Conservation (phyloP, 116 monocot genomes). For the Dioscorea cayenensis region DNA sequence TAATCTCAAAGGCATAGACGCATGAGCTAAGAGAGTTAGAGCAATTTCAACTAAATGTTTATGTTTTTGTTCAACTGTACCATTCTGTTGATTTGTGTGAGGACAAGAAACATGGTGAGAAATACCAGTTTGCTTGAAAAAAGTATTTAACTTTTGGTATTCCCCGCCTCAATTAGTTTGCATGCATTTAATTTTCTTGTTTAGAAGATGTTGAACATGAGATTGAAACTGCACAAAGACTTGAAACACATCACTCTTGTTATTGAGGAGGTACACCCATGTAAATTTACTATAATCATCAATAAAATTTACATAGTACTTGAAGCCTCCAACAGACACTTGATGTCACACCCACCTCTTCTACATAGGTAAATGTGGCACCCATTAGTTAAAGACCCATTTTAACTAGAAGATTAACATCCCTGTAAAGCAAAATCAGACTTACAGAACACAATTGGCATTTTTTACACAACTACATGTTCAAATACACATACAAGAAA, state of each 20-base stretch:
- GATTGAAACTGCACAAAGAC: neutral
- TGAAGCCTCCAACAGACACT: neutral
- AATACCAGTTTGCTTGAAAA: neutral
- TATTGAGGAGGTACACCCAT: neutral
- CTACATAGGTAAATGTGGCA: no score
- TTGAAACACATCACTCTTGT: slow-evolving; percentile 5
- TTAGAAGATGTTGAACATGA: neutral
- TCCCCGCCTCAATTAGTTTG: slow-evolving; percentile 8
- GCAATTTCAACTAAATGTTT: neutral
- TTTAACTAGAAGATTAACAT: no score
- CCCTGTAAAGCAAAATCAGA: no score
- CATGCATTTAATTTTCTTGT: neutral
- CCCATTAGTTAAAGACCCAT: no score
- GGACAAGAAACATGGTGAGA: neutral
- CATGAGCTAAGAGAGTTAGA: neutral
- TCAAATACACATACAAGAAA: no score
- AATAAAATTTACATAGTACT: slow-evolving; percentile 6
- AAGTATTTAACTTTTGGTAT: neutral
- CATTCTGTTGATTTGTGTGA: slow-evolving; percentile 3
- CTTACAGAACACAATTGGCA: no score
- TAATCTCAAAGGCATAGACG: neutral
- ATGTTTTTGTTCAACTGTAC: neutral
- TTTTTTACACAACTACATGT: no score
- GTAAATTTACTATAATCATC: slow-evolving; percentile 5
- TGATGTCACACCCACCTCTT: no score